Evolutionary conservation across 2,329 filamentous ascomycete genomes (phyloP), one percentile per base, ranked within the genome.

Genomic region (Sclerotinia nivalis): DNA sequence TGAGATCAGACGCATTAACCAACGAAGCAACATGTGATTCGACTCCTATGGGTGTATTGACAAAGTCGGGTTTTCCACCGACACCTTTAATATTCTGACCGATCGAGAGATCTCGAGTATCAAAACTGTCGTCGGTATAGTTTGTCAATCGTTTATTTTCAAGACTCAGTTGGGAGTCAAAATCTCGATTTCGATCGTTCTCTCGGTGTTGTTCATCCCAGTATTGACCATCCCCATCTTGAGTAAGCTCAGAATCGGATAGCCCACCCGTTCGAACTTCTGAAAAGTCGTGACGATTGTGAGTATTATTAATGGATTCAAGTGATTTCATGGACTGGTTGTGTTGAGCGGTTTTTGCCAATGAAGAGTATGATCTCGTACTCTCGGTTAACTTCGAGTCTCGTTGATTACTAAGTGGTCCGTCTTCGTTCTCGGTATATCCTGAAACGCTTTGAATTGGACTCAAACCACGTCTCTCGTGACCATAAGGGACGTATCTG

Each of bases 371-470:
- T 1, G 85, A 87, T n/a, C 84, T 86, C 28, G 82, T 79, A 71
- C 81, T 82, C n/a, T 78, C 84, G 58, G 85, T 85, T 45, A 86
- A 81, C 70, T 84, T 81, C 1, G 88, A 87, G 70, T 89, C 85
- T 62, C 86, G 86, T 75, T 86, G 87, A 43, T 81, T 81, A 25
- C 54, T 37, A 25, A 22, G 25, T 47, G 81, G 81, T 43, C 84
- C 84, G 40, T 82, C 81, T 72, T 84, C 89, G 67, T 88, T 88
- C 75, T 93, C 89, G 5, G 88, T 90, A 76, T 93, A 95, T 72
- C 94, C 96, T 15, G 93, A 95, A 22, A 97, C 92, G 76, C 94
- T 97, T 74, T 96, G 94, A 71, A 97, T 94, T 0, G 95, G 95
- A 77, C 94, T 97, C 62, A 96, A 81, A 15, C 89, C 90, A 55